Conservation (phyloP, 352 stramenopile genomes). For the Blastocystis sp. region DNA sequence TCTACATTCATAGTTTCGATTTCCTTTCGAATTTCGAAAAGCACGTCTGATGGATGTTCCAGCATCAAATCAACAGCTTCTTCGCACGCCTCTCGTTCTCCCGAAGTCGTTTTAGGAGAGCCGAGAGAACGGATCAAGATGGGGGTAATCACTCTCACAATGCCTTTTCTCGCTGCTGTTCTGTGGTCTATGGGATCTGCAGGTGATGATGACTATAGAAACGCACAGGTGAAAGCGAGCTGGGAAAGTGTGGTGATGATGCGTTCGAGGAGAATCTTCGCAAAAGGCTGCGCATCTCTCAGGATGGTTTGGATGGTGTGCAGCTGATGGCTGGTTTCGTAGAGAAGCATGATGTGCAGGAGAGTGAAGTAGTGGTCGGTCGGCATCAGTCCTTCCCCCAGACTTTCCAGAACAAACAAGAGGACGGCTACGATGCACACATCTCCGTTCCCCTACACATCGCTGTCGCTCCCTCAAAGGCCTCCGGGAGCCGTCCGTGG, state of each 20-base stretch:
- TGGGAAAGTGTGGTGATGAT: conserved; percentile 14
- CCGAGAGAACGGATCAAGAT: background rate
- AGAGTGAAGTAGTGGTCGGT: background rate
- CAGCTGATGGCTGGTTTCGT: background rate
- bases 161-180: background rate
- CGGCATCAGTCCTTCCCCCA: background rate
- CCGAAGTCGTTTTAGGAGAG: background rate
- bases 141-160: background rate
- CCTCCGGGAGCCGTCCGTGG: background rate
- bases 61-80: background rate
- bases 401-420: background rate
- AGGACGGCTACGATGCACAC: background rate
- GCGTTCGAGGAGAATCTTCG: conserved; percentile 19
- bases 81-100: background rate
- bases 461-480: background rate
- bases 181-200: background rate
- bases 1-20: background rate
- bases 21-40: background rate
- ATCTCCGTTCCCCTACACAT: background rate
- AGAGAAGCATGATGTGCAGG: background rate
- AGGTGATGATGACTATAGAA: background rate
- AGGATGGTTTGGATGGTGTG: background rate
- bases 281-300: background rate
- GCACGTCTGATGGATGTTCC: background rate
- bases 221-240: background rate